Evolutionary conservation across 768 basidiomycete genomes (phyloP), one percentile per base, ranked within the genome.

Genomic region (Phylloporus scabripes): DNA sequence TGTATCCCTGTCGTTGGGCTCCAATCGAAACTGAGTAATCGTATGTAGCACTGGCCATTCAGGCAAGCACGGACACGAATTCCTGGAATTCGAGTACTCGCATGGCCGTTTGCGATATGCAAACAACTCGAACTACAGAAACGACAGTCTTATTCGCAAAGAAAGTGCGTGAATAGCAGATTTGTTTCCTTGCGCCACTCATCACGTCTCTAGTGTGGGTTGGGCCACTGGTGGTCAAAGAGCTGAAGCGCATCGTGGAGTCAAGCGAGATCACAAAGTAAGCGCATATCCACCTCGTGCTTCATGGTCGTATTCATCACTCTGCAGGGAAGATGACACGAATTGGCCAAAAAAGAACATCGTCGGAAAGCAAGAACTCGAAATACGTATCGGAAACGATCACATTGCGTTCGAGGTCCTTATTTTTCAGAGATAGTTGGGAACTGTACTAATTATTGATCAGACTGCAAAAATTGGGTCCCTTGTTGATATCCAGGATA

Each of bases 261-360:
- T 70, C 89, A 18, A 92, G 89, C 60, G 96, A 99, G 57, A 91
- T 99, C 53, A 88, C 87, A 23, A 97, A 97, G 94, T 95, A 54
- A 54, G 15, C 5, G 7, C 12, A 8, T 20, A 3, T 9, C 29
- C 3, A 1, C 8, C 11, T 9, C 7, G 1, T 28, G 29, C 46
- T 10, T 41, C 15, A 5, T 20, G 7, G 17, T 21, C 14, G 5
- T 3, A 5, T 47, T 56, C 34, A 60, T 50, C 7, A 1, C n/a
- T 33, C 37, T 20, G 7, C 70, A 98, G 94, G 74, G 96, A 99
- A 79, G 96, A 99, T 65, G 96, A 99, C 72, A 79, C 84, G 1
- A 89, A 92, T 61, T 99, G 96, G 96, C 96, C 96, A 4, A 96
- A 97, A 73, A 97, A 96, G 75, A 95, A 95, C 67, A 93, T 97